phyloP scores from a whole-genome alignment of 306 rosid species.

The Vigna unguiculata region DNA sequence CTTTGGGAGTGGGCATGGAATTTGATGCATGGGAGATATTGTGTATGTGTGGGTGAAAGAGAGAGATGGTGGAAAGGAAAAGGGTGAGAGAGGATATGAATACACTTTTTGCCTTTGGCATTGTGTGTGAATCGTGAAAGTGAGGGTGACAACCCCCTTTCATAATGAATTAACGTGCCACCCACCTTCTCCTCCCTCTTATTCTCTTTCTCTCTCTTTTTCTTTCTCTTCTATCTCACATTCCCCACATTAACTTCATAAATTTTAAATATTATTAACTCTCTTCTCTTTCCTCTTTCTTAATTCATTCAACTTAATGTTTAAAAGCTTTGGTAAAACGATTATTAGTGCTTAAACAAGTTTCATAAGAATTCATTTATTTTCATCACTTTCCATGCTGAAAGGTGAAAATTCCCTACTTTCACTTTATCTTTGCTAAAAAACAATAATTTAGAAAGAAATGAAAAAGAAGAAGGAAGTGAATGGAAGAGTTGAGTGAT shows the following conservation, averaged over 20 bases:
- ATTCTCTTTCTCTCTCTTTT: not conserved
- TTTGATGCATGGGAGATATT: constrained; percentile 36
- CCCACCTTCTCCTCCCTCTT: constrained; percentile 42
- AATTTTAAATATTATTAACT: constrained; percentile 30
- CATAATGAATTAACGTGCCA: constrained; percentile 64
- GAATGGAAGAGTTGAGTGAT: constrained; percentile 29
- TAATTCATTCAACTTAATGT: not conserved
- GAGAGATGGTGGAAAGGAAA: constrained; percentile 32
- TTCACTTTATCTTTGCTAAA: constrained; percentile 44
- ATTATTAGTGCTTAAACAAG: not conserved
- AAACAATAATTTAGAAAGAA: constrained; percentile 29
- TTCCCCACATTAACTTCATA: constrained; percentile 31
- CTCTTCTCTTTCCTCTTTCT: not conserved
- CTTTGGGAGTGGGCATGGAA: constrained; percentile 35
- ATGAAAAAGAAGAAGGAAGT: constrained; percentile 40
- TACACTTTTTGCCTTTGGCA: constrained; percentile 52
- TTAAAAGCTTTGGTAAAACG: no score
- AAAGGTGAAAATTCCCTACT: constrained; percentile 41
- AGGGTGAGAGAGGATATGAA: constrained; percentile 29
- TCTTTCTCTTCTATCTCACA: not conserved
- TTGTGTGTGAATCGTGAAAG: constrained; percentile 49
- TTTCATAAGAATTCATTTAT: not conserved
- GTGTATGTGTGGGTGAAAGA: constrained; percentile 12
- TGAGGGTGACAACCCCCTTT: constrained; percentile 50
- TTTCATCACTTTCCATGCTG: constrained; percentile 5